These are phyloP conservation scores for Phytomonas francai DNA, from an alignment of 208 protist genomes.

Conservation along the genomic window DNA sequence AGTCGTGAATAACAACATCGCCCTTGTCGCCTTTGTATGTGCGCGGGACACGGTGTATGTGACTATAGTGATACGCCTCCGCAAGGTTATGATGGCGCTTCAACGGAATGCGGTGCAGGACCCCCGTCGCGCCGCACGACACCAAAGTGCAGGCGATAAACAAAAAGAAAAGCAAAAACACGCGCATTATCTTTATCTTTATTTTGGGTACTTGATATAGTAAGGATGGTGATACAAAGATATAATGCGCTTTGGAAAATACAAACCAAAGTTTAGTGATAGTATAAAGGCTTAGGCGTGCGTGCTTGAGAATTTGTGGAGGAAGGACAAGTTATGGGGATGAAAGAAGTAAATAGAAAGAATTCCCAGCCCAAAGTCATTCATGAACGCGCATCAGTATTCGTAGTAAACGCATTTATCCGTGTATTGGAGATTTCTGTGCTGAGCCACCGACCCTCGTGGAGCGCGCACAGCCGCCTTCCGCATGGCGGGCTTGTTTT, in stretches of 20 bases:
- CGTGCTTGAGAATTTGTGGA: too few relatives aligned
- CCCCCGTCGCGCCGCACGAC: conserved; percentile 11
- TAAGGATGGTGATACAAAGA: not conserved
- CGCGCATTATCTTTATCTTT: not conserved
- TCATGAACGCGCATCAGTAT: too few relatives aligned
- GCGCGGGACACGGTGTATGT: conserved; percentile 17
- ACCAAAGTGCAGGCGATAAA: conserved; percentile 12
- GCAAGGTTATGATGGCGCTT: conserved; percentile 29
- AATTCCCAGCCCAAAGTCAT: too few relatives aligned
- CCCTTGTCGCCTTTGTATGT: conserved; percentile 18
- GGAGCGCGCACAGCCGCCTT: not conserved
- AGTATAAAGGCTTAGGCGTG: too few relatives aligned
- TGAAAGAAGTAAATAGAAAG: too few relatives aligned
- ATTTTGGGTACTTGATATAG: not conserved
- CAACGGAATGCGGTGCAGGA: conserved; percentile 19
- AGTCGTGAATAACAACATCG: conserved; percentile 53
- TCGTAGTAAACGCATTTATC: too few relatives aligned
- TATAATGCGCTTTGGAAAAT: conserved; percentile 1
- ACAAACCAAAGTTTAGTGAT: not conserved
- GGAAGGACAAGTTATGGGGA: too few relatives aligned
- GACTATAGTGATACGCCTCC: conserved; percentile 15
- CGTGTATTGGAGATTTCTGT: too few relatives aligned
- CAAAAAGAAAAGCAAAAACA: conserved; percentile 8
- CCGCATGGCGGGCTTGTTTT: conserved; percentile 6
- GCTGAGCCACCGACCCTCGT: not conserved